These are phyloP conservation scores for Leptodermis oblonga DNA, from an alignment of 257 asterid genomes.

Conservation along the genomic window DNA sequence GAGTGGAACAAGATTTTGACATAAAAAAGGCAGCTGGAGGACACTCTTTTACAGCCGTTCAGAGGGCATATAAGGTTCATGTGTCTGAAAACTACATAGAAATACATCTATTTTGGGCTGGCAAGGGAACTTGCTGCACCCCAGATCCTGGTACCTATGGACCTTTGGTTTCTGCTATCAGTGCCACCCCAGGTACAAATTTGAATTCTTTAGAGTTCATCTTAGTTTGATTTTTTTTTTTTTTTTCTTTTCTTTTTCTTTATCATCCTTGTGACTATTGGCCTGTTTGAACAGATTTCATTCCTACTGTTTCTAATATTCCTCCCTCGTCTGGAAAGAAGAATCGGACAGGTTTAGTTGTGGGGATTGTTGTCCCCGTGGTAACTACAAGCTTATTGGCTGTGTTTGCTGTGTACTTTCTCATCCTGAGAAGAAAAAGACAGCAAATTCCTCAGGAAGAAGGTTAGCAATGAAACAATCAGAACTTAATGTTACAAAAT, in stretches of 20 bases:
- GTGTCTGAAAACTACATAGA: slow-evolving; percentile 70
- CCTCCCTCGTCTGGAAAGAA: slow-evolving; percentile 36
- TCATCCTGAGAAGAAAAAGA: slow-evolving; percentile 39
- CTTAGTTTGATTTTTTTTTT: neutral
- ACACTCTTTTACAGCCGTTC: slow-evolving; percentile 41
- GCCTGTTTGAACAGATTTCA: slow-evolving; percentile 43
- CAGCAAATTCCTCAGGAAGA: slow-evolving; percentile 41
- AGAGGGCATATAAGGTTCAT: slow-evolving; percentile 29
- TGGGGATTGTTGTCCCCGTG: slow-evolving; percentile 51
- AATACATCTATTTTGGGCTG: slow-evolving; percentile 87
- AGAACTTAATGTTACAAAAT: neutral
- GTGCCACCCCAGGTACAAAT: slow-evolving; percentile 60
- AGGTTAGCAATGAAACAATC: slow-evolving; percentile 35
- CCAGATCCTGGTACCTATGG: slow-evolving; percentile 68
- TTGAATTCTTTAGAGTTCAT: neutral
- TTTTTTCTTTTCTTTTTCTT: neutral
- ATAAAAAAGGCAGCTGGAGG: slow-evolving; percentile 56
- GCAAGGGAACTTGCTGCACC: slow-evolving; percentile 85
- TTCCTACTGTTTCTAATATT: slow-evolving; percentile 45
- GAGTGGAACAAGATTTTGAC: slow-evolving; percentile 52
- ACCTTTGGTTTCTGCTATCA: slow-evolving; percentile 70
- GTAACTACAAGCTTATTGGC: slow-evolving; percentile 26
- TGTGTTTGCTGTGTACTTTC: slow-evolving; percentile 26
- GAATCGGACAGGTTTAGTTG: slow-evolving; percentile 49
- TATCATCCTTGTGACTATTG: neutral